Evolutionary conservation across 2,329 filamentous ascomycete species (phyloP).

Genomic region (Orbilia javanica): DNA sequence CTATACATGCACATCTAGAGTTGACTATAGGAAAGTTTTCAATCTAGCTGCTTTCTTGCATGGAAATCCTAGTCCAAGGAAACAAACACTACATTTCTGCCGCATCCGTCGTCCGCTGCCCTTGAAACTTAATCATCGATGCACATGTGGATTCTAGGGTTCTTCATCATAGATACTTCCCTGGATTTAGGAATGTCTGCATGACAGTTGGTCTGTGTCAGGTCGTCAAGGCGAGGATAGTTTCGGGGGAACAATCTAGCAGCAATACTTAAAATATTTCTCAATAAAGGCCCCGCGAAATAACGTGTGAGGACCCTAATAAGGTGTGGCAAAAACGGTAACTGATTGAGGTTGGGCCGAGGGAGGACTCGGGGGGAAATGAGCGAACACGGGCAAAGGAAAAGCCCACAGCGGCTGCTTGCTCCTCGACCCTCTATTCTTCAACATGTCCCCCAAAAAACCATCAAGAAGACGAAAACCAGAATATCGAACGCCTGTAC

Average conservation of each 20-base stretch:
- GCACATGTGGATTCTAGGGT: background rate
- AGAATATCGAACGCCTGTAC: conserved; percentile 55
- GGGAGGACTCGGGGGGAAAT: conserved; percentile 40
- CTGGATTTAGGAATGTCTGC: conserved; percentile 10
- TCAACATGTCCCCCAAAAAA: conserved; percentile 55
- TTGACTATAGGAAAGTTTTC: conserved; percentile 9
- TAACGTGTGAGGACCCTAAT: conserved; percentile 17
- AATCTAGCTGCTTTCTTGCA: conserved; percentile 31
- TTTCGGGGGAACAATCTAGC: background rate
- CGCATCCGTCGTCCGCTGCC: conserved; percentile 29
- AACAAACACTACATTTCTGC: conserved; percentile 28
- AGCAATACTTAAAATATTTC: conserved; percentile 16
- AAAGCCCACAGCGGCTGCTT: conserved; percentile 51
- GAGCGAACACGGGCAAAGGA: conserved; percentile 42
- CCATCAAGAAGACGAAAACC: conserved; percentile 57
- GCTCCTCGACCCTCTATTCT: conserved; percentile 54
- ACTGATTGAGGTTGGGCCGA: conserved; percentile 22
- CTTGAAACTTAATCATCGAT: conserved; percentile 31
- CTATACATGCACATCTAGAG: conserved; percentile 5
- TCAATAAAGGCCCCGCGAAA: conserved; percentile 31
- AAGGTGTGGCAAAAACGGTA: conserved; percentile 42
- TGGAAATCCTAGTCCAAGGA: conserved; percentile 21
- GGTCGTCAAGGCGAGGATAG: conserved; percentile 19
- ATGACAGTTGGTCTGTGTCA: conserved; percentile 24
- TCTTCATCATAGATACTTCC: conserved; percentile 30